Conservation (phyloP, 352 stramenopile species). For the Saprolegnia diclina region DNA sequence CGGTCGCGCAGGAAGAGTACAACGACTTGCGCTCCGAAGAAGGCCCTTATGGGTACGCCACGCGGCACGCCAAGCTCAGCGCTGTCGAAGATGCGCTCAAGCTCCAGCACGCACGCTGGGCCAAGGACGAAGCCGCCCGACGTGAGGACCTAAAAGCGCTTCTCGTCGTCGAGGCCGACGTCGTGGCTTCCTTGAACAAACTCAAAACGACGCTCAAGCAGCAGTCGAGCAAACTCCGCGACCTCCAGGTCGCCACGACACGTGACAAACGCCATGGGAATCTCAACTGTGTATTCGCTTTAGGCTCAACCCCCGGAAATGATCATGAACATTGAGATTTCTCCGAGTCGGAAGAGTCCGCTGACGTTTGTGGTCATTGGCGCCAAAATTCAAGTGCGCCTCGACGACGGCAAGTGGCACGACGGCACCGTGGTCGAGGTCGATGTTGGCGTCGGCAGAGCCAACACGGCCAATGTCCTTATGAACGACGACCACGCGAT, state of each 20-base stretch:
- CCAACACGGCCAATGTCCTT: conserved; percentile 51
- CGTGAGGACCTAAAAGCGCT: conserved; percentile 3
- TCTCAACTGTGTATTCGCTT: not conserved
- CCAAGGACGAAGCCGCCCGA: conserved; percentile 1
- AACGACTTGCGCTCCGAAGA: conserved; percentile 58
- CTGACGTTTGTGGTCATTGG: conserved; percentile 62
- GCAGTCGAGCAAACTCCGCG: not conserved
- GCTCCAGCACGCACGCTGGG: conserved; percentile 13
- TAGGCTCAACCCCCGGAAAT: conserved; percentile 30
- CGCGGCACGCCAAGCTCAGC: conserved; percentile 43
- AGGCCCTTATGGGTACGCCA: conserved; percentile 64
- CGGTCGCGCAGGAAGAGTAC: conserved; percentile 54
- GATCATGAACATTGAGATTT: conserved; percentile 29
- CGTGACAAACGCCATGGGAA: not conserved
- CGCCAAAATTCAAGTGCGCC: conserved; percentile 54
- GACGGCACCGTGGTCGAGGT: conserved; percentile 47
- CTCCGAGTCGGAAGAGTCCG: conserved; percentile 37
- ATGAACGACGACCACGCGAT: conserved; percentile 56
- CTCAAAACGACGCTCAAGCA: conserved; percentile 18
- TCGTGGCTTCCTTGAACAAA: not conserved
- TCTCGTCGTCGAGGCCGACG: conserved; percentile 7
- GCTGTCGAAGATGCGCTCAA: conserved; percentile 22
- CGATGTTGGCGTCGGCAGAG: conserved; percentile 56
- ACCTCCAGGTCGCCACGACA: conserved; percentile 26
- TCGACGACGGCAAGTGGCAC: conserved; percentile 72